Evolutionary conservation across 2,329 filamentous ascomycete species (phyloP).

Genomic region (Cladophialophora immunda): DNA sequence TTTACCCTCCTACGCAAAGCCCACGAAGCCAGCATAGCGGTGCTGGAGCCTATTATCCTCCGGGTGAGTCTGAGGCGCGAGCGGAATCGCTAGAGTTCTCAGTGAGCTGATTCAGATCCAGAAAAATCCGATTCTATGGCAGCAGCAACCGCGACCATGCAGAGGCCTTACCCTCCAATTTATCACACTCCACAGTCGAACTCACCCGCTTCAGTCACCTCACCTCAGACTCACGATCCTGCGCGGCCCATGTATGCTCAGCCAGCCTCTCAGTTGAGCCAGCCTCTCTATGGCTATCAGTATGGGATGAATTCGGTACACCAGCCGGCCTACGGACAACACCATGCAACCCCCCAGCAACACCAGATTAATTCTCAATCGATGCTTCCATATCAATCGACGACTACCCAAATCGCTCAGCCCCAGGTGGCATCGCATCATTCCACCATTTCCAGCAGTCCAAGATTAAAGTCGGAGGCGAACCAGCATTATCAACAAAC

Average conservation of each 20-base stretch:
- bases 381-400: conserved; percentile 63
- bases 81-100: neutral
- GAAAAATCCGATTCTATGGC: conserved; percentile 77
- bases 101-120: conserved; percentile 49
- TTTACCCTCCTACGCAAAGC: conserved; percentile 80
- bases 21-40: conserved; percentile 84
- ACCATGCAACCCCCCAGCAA: conserved; percentile 63
- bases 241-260: conserved; percentile 82
- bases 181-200: conserved; percentile 96
- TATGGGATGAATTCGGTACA: conserved; percentile 63
- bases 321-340: conserved; percentile 65
- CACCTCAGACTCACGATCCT: conserved; percentile 87
- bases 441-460: conserved; percentile 68
- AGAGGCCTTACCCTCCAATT: conserved; percentile 78
- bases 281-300: conserved; percentile 75
- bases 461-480: conserved; percentile 49
- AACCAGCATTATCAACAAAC: conserved; percentile 42
- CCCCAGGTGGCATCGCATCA: conserved; percentile 53
- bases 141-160: conserved; percentile 70
- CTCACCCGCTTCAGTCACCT: conserved; percentile 91
- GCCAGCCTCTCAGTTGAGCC: conserved; percentile 78
- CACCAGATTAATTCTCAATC: conserved; percentile 64
- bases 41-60: conserved; percentile 84
- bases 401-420: conserved; percentile 52
- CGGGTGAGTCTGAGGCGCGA: conserved; percentile 68